Evolutionary conservation across 345 rosid species (phyloP).

Genomic region (Pugionium cornutum): DNA sequence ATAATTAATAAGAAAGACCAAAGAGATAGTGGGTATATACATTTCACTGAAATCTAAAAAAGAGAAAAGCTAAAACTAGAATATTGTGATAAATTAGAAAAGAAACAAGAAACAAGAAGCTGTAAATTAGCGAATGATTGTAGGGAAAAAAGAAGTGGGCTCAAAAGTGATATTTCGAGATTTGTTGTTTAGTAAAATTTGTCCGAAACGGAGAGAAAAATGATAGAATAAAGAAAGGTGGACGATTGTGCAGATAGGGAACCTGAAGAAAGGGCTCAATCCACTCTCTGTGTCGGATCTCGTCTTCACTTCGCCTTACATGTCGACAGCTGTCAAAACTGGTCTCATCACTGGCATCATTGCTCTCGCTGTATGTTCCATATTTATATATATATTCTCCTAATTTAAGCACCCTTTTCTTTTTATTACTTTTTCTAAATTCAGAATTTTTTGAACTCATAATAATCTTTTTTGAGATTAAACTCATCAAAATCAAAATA

Average conservation of each 20-base stretch:
- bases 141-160: constrained; percentile 19
- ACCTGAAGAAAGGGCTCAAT: constrained; percentile 81
- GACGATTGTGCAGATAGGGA: constrained; percentile 62
- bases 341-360: constrained; percentile 85
- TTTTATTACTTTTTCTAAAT: too few relatives aligned
- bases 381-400: background rate
- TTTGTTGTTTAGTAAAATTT: background rate
- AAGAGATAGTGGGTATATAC: background rate
- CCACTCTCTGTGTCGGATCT: constrained; percentile 69
- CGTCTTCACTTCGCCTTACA: constrained; percentile 64
- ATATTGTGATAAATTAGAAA: constrained; percentile 24
- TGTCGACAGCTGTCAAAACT: constrained; percentile 61
- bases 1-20: background rate
- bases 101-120: constrained; percentile 31
- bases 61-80: background rate
- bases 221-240: constrained; percentile 18
- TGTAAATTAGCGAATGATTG: constrained; percentile 3
- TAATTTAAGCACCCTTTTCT: too few relatives aligned
- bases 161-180: background rate
- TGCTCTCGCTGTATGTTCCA: constrained; percentile 76
- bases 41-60: constrained; percentile 7
- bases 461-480: background rate
- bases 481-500: background rate
- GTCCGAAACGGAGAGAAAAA: constrained; percentile 21
- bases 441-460: background rate